phyloP scores from a whole-genome alignment of 1,284 basidiomycete species.

The Ceratobasidium sp. region DNA sequence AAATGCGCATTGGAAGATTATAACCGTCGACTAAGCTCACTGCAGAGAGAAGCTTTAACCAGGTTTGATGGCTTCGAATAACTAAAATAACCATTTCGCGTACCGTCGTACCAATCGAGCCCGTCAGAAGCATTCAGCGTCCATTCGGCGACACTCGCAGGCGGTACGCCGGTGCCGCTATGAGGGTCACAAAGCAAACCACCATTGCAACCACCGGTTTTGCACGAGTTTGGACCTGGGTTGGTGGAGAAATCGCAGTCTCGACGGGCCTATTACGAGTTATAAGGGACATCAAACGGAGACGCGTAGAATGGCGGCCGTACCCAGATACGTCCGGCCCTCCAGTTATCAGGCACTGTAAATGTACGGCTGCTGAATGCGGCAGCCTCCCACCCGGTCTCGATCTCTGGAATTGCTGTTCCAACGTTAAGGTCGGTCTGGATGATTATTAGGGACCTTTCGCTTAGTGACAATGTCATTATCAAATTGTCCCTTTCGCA shows the following conservation, averaged over 20 bases:
- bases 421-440: slow-evolving; percentile 36
- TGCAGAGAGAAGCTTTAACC: slow-evolving; percentile 56
- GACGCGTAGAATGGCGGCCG: slow-evolving; percentile 20
- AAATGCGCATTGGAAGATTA: slow-evolving; percentile 52
- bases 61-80: slow-evolving; percentile 57
- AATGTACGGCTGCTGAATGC: slow-evolving; percentile 25
- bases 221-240: slow-evolving; percentile 37
- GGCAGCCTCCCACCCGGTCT: slow-evolving; percentile 43
- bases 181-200: slow-evolving; percentile 48
- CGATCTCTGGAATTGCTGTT: slow-evolving; percentile 14
- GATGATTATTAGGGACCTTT: background rate
- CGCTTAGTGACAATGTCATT: too few relatives aligned
- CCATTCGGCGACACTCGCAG: slow-evolving; percentile 51
- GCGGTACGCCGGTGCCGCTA: slow-evolving; percentile 51
- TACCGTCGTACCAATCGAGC: slow-evolving; percentile 50
- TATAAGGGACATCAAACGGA: background rate
- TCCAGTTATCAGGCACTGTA: slow-evolving; percentile 47
- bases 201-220: slow-evolving; percentile 48
- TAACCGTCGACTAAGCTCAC: slow-evolving; percentile 53
- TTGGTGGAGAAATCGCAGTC: slow-evolving; percentile 53
- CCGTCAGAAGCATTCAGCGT: slow-evolving; percentile 41
- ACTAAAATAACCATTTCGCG: too few relatives aligned
- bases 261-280: slow-evolving; percentile 54
- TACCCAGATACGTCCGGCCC: slow-evolving; percentile 49
- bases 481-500: too few relatives aligned